A percentile compares a stretch with the other conserved stretches of the same genome.
These are phyloP conservation scores for Lentinula lateritia DNA, from an alignment of 768 basidiomycete genomes.

Conservation along the genomic window DNA sequence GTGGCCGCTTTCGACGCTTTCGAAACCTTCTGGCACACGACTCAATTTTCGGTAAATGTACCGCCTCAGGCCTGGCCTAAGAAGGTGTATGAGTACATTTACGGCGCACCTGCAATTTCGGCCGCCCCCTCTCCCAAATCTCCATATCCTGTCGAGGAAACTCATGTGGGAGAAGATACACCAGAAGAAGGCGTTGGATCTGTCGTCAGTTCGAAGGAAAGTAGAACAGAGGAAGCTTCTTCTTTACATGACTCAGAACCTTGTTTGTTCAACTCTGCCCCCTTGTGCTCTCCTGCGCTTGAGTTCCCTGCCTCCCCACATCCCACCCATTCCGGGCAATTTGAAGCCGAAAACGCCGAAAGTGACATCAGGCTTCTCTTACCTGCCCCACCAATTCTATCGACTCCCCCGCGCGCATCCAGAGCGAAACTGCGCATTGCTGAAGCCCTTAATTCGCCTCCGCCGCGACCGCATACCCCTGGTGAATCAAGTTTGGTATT, in stretches of 20 bases:
- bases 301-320: background rate
- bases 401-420: background rate
- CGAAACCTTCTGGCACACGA: slow-evolving; percentile 52
- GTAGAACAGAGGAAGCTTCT: background rate
- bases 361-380: background rate
- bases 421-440: background rate
- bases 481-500: background rate
- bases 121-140: slow-evolving; percentile 25
- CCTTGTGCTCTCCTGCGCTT: slow-evolving; percentile 9
- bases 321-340: background rate
- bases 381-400: background rate
- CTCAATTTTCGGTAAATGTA: slow-evolving; percentile 28
- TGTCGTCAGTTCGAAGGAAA: background rate
- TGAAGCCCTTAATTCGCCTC: background rate
- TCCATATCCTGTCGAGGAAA: slow-evolving; percentile 4
- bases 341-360: background rate
- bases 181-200: background rate
- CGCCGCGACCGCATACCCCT: background rate
- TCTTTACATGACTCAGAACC: slow-evolving; percentile 20
- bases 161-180: background rate
- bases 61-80: slow-evolving; percentile 53
- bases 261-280: slow-evolving; percentile 17
- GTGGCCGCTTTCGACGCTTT: slow-evolving; percentile 45
- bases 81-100: slow-evolving; percentile 28
- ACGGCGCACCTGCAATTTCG: slow-evolving; percentile 13